Conservation (phyloP, 116 monocot genomes). For the Cymodocea nodosa region DNA sequence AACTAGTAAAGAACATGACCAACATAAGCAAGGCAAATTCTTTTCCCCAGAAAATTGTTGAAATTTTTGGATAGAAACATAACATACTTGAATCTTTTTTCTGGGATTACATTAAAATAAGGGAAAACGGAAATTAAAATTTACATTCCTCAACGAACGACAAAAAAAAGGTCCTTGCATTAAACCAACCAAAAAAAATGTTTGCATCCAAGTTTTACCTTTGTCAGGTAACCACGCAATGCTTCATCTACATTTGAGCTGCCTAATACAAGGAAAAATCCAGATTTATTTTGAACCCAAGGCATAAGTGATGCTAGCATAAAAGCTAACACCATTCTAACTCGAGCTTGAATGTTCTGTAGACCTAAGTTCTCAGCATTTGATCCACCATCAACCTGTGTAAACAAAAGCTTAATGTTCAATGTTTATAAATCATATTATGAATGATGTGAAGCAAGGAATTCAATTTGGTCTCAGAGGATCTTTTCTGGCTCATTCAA, state of each 20-base stretch:
- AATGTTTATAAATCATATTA: neutral
- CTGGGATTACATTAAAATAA: too few relatives aligned
- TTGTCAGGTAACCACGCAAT: conserved; percentile 96
- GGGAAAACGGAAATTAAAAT: too few relatives aligned
- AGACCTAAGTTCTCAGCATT: conserved; percentile 81
- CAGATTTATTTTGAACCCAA: conserved; percentile 86
- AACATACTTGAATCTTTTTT: too few relatives aligned
- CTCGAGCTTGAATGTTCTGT: conserved; percentile 99
- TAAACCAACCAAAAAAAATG: neutral
- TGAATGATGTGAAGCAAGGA: too few relatives aligned
- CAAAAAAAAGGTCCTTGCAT: neutral
- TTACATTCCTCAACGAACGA: too few relatives aligned
- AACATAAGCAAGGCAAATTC: too few relatives aligned
- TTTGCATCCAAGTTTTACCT: conserved; percentile 34
- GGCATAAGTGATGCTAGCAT: conserved; percentile 99
- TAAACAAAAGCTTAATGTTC: neutral
- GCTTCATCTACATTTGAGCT: conserved; percentile 99
- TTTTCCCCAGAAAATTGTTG: too few relatives aligned
- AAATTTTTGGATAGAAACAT: too few relatives aligned
- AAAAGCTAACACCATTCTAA: conserved; percentile 96
- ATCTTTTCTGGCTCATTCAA: too few relatives aligned
- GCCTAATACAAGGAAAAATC: conserved; percentile 94
- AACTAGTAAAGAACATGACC: too few relatives aligned
- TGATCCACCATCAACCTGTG: conserved; percentile 96
- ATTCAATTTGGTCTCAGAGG: too few relatives aligned